Conservation (phyloP, 176 grass and related monocot genomes). For the Themeda triandra region DNA sequence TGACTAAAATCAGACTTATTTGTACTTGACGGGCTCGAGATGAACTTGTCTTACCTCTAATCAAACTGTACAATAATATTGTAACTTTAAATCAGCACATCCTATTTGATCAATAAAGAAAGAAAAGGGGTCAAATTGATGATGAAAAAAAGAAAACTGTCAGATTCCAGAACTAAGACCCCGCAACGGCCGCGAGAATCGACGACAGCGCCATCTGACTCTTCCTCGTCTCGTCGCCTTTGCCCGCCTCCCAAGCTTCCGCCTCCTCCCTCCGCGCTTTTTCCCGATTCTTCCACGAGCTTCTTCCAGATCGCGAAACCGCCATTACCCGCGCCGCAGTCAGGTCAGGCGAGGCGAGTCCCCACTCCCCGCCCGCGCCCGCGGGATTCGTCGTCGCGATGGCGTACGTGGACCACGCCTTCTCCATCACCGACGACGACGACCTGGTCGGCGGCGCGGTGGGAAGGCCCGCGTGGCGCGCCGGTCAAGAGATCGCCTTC, state of each 20-base stretch:
- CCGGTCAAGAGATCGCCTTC: conserved; percentile 77
- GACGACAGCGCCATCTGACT: conserved; percentile 23
- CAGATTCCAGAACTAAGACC: conserved; percentile 11
- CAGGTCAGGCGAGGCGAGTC: background rate
- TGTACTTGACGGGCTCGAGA: background rate
- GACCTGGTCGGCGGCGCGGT: conserved; percentile 46
- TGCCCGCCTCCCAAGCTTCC: conserved; percentile 46
- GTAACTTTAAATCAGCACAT: background rate
- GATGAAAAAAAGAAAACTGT: background rate
- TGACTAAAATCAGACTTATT: background rate
- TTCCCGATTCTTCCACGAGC: conserved; percentile 7
- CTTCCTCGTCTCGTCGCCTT: conserved; percentile 24
- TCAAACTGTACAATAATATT: background rate
- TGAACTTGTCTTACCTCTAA: background rate
- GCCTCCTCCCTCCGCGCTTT: conserved; percentile 5
- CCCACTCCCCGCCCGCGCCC: background rate
- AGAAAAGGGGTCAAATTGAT: background rate
- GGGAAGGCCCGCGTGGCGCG: conserved; percentile 34
- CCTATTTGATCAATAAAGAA: background rate
- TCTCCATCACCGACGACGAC: conserved; percentile 77
- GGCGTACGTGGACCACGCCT: conserved; percentile 84
- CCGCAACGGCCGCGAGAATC: conserved; percentile 23
- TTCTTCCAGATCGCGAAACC: background rate
- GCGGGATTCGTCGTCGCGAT: conserved; percentile 21
- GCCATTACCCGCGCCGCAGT: too few relatives aligned